Base-by-base conservation (phyloP, 768 basidiomycete genomes). In the Boletus subparvulus region DNA sequence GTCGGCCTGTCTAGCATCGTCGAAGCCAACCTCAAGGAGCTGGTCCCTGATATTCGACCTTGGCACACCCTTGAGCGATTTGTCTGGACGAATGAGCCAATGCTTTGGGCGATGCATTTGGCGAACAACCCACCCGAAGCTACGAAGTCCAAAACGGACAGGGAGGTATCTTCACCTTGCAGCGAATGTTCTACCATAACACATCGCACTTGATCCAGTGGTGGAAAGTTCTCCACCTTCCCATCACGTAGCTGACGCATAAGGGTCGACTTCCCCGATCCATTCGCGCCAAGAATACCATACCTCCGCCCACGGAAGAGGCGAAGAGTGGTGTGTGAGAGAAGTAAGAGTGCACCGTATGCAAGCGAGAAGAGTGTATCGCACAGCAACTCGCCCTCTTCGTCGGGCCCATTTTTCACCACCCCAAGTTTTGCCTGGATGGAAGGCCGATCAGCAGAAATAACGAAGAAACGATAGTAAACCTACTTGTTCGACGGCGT, bases 121-220 rank as follows among this genome's bases (percentile, higher is more conserved):
- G 61, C 35, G 11, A 51, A 65, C 28, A 19, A 69, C 80, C 63
- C 55, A 90, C 92, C 90, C 53, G 88, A 80, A 16, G 90, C 87
- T 63, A 98, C 88, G 74, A 98, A 98, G 73, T 96, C 91, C 52
- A 94, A 77, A 50, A 98, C 86, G 43, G 87, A 83, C 55, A 87
- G 65, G 11, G 90, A 88, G 17, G 82, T 83, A 73, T 98, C 92
- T 75, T 98, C 94, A 51, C 95, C 94, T 76, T 95, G 94, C 12
- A 98, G 79, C 28, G 94, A 88, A 75, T 98, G 95, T 74, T 98
- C 96, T 35, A 98, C 95, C 94, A 98, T 98, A 57, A 97, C 84
- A 64, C 90, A 90, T 46, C 90, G 84, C 48, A 98, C 77, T 72
- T 94, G 81, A 59, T 87, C 85, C 62, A 86, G 93, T 6, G 92